phyloP scores from a whole-genome alignment of 2,329 filamentous ascomycete species.

The Xylariaceae sp. region DNA sequence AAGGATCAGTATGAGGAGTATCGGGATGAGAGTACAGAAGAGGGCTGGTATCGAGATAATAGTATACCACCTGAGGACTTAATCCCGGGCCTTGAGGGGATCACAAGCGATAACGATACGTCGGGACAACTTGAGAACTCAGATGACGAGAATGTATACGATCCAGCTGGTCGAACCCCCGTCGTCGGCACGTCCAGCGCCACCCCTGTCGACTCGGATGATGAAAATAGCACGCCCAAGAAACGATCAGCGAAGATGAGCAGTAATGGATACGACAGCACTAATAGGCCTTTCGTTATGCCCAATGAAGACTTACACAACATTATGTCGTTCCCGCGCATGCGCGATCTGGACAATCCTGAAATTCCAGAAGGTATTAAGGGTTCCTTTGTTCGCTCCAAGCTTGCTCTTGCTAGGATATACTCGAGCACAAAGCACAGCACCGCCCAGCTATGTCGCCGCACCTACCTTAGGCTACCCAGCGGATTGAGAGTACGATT shows the following conservation, averaged over 20 bases:
- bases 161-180: constrained; percentile 63
- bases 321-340: constrained; percentile 68
- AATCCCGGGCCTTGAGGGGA: constrained; percentile 52
- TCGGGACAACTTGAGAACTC: constrained; percentile 40
- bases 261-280: constrained; percentile 30
- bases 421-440: constrained; percentile 21
- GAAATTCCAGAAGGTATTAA: constrained; percentile 49
- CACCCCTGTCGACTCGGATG: constrained; percentile 56
- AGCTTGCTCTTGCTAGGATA: constrained; percentile 39
- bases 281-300: constrained; percentile 40
- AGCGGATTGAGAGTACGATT: constrained; percentile 34
- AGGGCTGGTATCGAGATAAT: constrained; percentile 64
- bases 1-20: constrained; percentile 75
- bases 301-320: constrained; percentile 53
- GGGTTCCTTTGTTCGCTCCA: constrained; percentile 48
- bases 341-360: constrained; percentile 51
- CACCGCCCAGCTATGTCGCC: not conserved
- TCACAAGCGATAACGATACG: constrained; percentile 45
- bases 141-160: constrained; percentile 55
- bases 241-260: constrained; percentile 43
- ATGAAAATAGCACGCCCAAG: constrained; percentile 45
- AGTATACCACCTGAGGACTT: constrained; percentile 49
- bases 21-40: constrained; percentile 57
- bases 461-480: constrained; percentile 23
- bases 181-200: constrained; percentile 56